These are phyloP conservation scores for Gracilariopsis chorda DNA, from an alignment of 23 red algal genomes.

Conservation along the genomic window DNA sequence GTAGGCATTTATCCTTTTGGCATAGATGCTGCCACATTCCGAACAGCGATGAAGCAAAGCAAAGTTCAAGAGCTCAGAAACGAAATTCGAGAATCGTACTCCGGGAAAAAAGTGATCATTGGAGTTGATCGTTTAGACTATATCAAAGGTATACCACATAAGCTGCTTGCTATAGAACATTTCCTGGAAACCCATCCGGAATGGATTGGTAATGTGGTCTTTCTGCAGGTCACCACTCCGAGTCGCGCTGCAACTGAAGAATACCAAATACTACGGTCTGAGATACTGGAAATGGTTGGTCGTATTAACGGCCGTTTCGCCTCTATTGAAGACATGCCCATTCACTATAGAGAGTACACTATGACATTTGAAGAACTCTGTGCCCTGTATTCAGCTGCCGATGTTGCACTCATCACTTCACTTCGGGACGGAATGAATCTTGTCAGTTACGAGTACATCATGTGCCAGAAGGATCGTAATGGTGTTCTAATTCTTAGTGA, in stretches of 20 bases:
- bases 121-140: slow-evolving; percentile 94
- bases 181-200: slow-evolving; percentile 81
- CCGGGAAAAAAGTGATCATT: slow-evolving; percentile 81
- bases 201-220: slow-evolving; percentile 75
- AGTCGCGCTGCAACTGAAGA: slow-evolving; percentile 75
- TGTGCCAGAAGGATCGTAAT: slow-evolving; percentile 83
- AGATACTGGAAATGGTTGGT: slow-evolving; percentile 85
- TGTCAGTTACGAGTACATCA: slow-evolving; percentile 91
- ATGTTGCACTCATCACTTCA: slow-evolving; percentile 87
- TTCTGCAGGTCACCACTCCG: slow-evolving; percentile 83
- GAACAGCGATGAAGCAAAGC: slow-evolving; percentile 66
- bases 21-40: slow-evolving; percentile 85
- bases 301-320: slow-evolving; percentile 90
- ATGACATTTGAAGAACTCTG: slow-evolving; percentile 91
- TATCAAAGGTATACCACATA: slow-evolving; percentile 87
- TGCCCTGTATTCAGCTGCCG: slow-evolving; percentile 77
- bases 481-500: slow-evolving; percentile 92
- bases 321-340: slow-evolving; percentile 80
- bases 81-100: slow-evolving; percentile 58
- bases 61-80: slow-evolving; percentile 66
- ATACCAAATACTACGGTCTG: slow-evolving; percentile 60
- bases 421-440: slow-evolving; percentile 97
- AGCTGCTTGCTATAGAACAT: slow-evolving; percentile 88
- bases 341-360: slow-evolving; percentile 81
- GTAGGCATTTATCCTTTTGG: slow-evolving; percentile 95